These are phyloP conservation scores for Chlorella sp. DNA, from an alignment of 139 green algal genomes.

Conservation along the genomic window DNA sequence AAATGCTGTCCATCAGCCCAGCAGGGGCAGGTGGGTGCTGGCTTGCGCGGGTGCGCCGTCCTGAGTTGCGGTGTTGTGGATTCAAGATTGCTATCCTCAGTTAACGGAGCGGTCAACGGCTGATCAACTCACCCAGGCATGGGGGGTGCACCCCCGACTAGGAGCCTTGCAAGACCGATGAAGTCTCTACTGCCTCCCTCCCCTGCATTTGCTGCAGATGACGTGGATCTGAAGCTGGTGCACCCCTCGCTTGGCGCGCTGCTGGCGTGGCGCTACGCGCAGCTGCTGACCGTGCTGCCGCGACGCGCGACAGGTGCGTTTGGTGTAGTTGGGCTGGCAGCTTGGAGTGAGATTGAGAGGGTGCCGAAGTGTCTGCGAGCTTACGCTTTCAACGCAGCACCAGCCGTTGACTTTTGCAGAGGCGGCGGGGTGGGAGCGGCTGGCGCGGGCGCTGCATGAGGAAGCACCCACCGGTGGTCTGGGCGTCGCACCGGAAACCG, in stretches of 20 bases:
- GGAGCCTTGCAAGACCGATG: no score
- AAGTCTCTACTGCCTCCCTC: no score
- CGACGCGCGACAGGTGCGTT: slow-evolving; percentile 49
- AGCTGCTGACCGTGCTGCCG: slow-evolving; percentile 81
- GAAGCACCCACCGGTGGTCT: slow-evolving; percentile 25
- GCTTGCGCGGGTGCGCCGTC: background rate
- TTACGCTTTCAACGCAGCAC: no score
- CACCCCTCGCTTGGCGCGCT: slow-evolving; percentile 67
- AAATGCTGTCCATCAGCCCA: slow-evolving; percentile 47
- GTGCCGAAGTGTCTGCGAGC: no score
- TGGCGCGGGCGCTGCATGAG: slow-evolving; percentile 38
- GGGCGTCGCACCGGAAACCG: slow-evolving; percentile 8
- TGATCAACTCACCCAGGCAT: no score
- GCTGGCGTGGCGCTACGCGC: slow-evolving; percentile 74
- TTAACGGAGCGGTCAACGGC: no score
- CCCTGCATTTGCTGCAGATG: background rate
- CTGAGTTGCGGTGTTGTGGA: no score
- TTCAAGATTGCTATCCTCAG: no score
- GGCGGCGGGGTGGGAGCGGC: slow-evolving; percentile 32
- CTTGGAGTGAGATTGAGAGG: no score
- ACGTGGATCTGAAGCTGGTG: slow-evolving; percentile 26
- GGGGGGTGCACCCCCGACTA: no score
- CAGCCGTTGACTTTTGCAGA: no score
- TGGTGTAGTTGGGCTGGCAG: no score
- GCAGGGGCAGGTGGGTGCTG: background rate